Conservation (phyloP, 805 yeast species). For the Metschnikowia continentalis region DNA sequence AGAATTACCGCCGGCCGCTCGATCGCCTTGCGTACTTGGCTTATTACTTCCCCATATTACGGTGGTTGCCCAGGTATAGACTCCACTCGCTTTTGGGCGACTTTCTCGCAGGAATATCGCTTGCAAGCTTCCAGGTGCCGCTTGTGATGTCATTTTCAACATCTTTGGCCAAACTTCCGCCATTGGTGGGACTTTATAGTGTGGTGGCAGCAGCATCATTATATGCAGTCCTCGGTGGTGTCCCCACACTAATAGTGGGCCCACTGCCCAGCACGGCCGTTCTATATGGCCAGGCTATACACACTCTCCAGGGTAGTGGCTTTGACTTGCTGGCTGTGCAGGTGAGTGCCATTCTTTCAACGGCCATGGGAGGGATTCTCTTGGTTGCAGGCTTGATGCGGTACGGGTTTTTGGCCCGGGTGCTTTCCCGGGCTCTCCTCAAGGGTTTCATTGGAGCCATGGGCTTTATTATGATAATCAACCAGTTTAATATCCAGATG, state of each 20-base stretch:
- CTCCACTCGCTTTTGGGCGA: constrained; percentile 22
- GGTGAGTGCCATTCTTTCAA: constrained; percentile 18
- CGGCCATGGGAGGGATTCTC: constrained; percentile 18
- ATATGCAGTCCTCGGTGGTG: constrained; percentile 76
- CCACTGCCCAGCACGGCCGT: constrained; percentile 88
- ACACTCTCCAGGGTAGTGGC: constrained; percentile 26
- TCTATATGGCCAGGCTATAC: constrained; percentile 75
- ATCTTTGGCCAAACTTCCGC: constrained; percentile 79
- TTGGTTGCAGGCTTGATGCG: constrained; percentile 47
- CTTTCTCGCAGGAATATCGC: constrained; percentile 29
- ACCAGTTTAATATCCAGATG: constrained; percentile 46
- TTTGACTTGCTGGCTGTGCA: constrained; percentile 34
- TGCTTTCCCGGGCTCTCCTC: constrained; percentile 69
- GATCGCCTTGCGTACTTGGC: constrained; percentile 26
- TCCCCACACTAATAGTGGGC: constrained; percentile 86
- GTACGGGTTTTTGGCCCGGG: constrained; percentile 80
- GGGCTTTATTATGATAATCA: constrained; percentile 74
- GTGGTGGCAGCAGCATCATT: constrained; percentile 74
- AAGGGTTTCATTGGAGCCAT: constrained; percentile 85
- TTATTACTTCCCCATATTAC: constrained; percentile 29
- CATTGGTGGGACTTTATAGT: constrained; percentile 73
- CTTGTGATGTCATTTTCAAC: constrained; percentile 74
- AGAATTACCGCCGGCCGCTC: constrained; percentile 10
- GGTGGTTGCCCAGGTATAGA: constrained; percentile 29
- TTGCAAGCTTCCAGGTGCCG: constrained; percentile 34